These are phyloP conservation scores for Cryoendolithus antarcticus DNA, from an alignment of 2,329 filamentous ascomycete genomes.

Conservation along the genomic window DNA sequence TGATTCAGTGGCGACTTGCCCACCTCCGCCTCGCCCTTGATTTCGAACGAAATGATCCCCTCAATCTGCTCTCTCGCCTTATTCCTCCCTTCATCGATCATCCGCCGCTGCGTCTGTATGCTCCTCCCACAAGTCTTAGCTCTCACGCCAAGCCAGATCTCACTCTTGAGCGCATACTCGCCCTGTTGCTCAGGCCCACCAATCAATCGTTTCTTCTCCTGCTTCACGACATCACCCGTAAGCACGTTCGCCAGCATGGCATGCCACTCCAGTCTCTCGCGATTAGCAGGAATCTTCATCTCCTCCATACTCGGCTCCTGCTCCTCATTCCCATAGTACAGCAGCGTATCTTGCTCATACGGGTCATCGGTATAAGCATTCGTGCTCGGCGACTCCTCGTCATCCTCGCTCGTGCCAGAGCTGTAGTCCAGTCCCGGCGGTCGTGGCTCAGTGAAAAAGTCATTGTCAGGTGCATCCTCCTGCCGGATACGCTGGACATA, in stretches of 20 bases:
- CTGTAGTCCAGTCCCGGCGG: conserved; percentile 55
- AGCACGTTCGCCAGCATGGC: conserved; percentile 93
- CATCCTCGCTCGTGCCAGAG: conserved; percentile 73
- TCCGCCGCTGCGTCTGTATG: conserved; percentile 68
- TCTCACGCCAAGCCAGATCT: conserved; percentile 78
- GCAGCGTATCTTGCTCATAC: conserved; percentile 82
- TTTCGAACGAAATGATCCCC: conserved; percentile 82
- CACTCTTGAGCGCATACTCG: conserved; percentile 53
- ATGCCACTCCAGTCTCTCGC: conserved; percentile 93
- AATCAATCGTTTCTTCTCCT: conserved; percentile 93
- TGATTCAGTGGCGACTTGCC: conserved; percentile 81
- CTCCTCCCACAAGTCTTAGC: conserved; percentile 75
- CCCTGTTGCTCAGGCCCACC: conserved; percentile 65
- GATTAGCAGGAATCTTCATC: conserved; percentile 71
- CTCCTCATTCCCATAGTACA: conserved; percentile 86
- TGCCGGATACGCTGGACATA: conserved; percentile 88
- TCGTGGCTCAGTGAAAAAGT: conserved; percentile 63
- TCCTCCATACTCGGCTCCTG: conserved; percentile 83
- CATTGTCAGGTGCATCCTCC: conserved; percentile 48
- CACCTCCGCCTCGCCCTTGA: conserved; percentile 84
- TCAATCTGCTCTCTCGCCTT: conserved; percentile 66
- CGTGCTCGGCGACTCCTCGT: conserved; percentile 68
- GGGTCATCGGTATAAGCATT: conserved; percentile 75
- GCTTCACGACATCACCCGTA: conserved; percentile 90
- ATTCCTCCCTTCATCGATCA: conserved; percentile 73